Base-by-base conservation (phyloP, 2,329 filamentous ascomycete genomes). In the Penicillium sp. region DNA sequence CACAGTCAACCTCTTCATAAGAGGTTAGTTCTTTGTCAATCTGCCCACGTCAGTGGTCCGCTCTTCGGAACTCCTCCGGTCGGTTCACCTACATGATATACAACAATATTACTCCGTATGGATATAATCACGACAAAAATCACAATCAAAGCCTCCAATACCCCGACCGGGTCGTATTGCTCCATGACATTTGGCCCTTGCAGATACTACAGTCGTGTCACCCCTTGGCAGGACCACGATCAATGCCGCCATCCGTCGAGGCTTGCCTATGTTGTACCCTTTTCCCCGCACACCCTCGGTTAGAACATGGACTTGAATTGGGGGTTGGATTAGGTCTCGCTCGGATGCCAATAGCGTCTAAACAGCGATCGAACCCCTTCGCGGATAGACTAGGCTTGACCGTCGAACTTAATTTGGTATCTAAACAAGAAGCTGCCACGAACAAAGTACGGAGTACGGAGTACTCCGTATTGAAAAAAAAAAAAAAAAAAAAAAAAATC, bases 1-100 rank as follows among this genome's bases (percentile, higher is more conserved):
- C 50, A 47, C 43, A 42, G 50, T 47, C 49, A 39, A 29, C 47
- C 38, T 47, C 43, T 40, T 39, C 3, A 23, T 23, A 23, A 23
- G 23, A 23, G 55, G 53, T 32, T 53, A 53, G 48, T 53, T 14
- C 51, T 54, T 55, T 50, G 30, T n/a, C 34, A 30, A 30, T 29
- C 49, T 35, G 16, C 19, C 42, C 42, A 45, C 18, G 13, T 35
- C 29, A 39, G 35, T 27, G 47, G 30, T 32, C 27, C 5, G 29
- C 14, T 16, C 13, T 11, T 8, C 42, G 49, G 49, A 34, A 47
- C 27, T 38, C 27, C 35, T 41, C 49, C 49, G 49, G 27, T 47
- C 49, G 49, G 49, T 19, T 52, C 42, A 45, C 19, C 50, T 34
- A 51, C 9, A 23, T 23, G 23, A 23, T 23, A 23, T 23, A 23